Evolutionary conservation across 306 rosid species (phyloP).

Genomic region (Mucuna pruriens): DNA sequence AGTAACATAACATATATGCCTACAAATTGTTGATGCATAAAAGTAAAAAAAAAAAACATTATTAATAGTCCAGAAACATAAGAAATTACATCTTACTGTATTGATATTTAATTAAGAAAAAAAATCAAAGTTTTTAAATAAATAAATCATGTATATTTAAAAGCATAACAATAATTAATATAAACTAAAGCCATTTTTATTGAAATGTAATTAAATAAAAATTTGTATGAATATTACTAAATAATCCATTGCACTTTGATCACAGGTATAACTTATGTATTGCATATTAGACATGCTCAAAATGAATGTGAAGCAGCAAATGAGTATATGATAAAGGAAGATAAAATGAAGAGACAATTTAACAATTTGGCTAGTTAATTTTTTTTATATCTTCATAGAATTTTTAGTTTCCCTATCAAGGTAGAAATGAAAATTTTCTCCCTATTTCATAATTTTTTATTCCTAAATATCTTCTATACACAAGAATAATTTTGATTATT

Average conservation of each 20-base stretch:
- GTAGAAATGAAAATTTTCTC: too few relatives aligned
- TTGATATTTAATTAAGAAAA: neutral
- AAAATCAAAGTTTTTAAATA: neutral
- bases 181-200: too few relatives aligned
- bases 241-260: too few relatives aligned
- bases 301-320: neutral
- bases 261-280: too few relatives aligned
- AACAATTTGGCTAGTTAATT: neutral
- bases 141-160: neutral
- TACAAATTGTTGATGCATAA: neutral
- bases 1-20: neutral
- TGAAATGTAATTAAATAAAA: too few relatives aligned
- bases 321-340: neutral
- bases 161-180: neutral
- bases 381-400: neutral
- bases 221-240: too few relatives aligned
- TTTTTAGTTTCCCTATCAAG: too few relatives aligned
- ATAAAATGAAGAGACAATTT: neutral
- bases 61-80: neutral
- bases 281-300: neutral
- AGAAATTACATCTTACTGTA: neutral
- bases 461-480: too few relatives aligned
- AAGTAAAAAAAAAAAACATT: neutral
- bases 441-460: too few relatives aligned
- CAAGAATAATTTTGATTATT: too few relatives aligned